phyloP scores from a whole-genome alignment of 2,329 filamentous ascomycete species.

The Sporothrix brunneoviolacea region DNA sequence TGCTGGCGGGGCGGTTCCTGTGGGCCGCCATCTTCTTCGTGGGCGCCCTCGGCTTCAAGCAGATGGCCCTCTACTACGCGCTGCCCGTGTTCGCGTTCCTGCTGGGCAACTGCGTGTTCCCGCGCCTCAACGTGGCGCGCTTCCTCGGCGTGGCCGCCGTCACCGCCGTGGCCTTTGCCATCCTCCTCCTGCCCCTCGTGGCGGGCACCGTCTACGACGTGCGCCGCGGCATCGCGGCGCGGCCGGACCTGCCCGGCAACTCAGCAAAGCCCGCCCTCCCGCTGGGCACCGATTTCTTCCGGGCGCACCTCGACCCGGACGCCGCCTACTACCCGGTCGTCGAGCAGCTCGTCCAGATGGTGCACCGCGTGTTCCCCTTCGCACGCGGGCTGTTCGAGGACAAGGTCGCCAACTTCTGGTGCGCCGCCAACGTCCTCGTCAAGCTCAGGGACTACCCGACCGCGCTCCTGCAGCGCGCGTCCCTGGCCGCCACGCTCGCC shows the following conservation, averaged over 20 bases:
- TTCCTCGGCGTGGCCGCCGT: constrained; percentile 69
- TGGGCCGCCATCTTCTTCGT: constrained; percentile 96
- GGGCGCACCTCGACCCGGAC: constrained; percentile 52
- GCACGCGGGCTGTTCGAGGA: constrained; percentile 95
- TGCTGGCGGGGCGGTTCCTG: constrained; percentile 74
- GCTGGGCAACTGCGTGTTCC: constrained; percentile 76
- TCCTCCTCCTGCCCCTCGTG: constrained; percentile 70
- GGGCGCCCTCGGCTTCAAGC: constrained; percentile 89
- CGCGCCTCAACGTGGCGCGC: constrained; percentile 58
- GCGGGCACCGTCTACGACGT: constrained; percentile 64
- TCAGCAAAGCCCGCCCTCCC: too few relatives aligned
- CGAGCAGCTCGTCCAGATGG: constrained; percentile 72
- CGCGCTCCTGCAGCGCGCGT: constrained; percentile 65
- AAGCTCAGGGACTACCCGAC: constrained; percentile 74
- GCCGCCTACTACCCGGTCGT: constrained; percentile 68
- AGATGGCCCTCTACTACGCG: constrained; percentile 98
- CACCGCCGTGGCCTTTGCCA: constrained; percentile 65
- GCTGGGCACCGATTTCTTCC: constrained; percentile 48
- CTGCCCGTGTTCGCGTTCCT: constrained; percentile 89
- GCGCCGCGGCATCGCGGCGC: constrained; percentile 54
- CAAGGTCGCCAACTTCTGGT: constrained; percentile 99
- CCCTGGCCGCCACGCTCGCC: constrained; percentile 65
- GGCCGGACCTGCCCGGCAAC: constrained; percentile 50
- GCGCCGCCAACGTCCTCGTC: constrained; percentile 78
- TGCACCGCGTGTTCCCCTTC: constrained; percentile 94